phyloP scores from a whole-genome alignment of 2,329 filamentous ascomycete species.

The Colletotrichum eremochloae region DNA sequence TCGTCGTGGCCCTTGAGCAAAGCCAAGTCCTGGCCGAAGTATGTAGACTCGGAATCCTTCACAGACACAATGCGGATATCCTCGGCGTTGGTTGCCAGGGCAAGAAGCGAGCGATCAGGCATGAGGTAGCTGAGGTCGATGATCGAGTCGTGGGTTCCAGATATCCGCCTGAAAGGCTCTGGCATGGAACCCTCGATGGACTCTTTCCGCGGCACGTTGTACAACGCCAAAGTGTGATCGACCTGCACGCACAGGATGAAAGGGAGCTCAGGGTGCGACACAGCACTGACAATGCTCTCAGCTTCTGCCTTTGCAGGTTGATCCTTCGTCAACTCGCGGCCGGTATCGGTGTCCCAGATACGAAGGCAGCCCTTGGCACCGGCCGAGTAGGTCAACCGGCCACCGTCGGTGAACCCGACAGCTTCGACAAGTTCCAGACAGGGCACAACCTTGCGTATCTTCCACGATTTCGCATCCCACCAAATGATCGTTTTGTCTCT shows the following conservation, averaged over 20 bases:
- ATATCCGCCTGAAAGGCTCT: slow-evolving; percentile 81
- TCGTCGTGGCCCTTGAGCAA: slow-evolving; percentile 92
- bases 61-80: slow-evolving; percentile 90
- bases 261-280: slow-evolving; percentile 74
- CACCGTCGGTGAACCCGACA: slow-evolving; percentile 81
- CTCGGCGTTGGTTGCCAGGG: slow-evolving; percentile 94
- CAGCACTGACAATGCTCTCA: slow-evolving; percentile 78
- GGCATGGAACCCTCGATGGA: slow-evolving; percentile 46
- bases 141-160: slow-evolving; percentile 96
- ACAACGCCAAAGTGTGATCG: slow-evolving; percentile 88
- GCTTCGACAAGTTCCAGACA: slow-evolving; percentile 88
- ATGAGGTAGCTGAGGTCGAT: slow-evolving; percentile 93
- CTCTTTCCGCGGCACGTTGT: slow-evolving; percentile 63
- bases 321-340: slow-evolving; percentile 82
- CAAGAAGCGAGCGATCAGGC: slow-evolving; percentile 83
- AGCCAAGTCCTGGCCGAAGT: slow-evolving; percentile 91
- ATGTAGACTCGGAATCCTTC: slow-evolving; percentile 60
- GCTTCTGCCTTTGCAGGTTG: slow-evolving; percentile 72
- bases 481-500: slow-evolving; percentile 94
- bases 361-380: slow-evolving; percentile 87
- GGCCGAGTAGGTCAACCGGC: slow-evolving; percentile 82
- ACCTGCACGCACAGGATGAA: slow-evolving; percentile 87
- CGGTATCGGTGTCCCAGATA: slow-evolving; percentile 84
- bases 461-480: slow-evolving; percentile 92
- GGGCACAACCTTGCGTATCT: slow-evolving; percentile 82